Conservation (phyloP, 768 basidiomycete genomes). For the Amanita muscaria region DNA sequence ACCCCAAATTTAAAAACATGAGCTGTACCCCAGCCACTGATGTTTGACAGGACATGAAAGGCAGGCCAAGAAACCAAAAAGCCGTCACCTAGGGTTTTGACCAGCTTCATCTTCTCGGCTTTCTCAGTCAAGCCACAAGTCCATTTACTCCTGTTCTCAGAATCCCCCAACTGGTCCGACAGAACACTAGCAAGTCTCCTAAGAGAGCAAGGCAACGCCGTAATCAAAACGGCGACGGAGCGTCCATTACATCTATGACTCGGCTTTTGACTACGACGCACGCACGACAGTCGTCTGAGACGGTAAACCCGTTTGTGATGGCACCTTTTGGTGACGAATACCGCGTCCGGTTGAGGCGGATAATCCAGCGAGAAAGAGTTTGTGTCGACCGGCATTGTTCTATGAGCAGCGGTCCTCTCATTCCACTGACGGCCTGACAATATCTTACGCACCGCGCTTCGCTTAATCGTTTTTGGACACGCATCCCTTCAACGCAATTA, state of each 20-base stretch:
- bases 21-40: background rate
- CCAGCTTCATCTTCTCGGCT: background rate
- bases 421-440: background rate
- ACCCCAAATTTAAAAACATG: constrained; percentile 12
- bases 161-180: constrained; percentile 1
- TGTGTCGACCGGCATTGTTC: constrained; percentile 4
- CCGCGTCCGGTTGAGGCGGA: constrained; percentile 18
- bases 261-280: constrained; percentile 36
- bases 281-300: constrained; percentile 31
- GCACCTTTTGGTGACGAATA: constrained; percentile 76
- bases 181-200: constrained; percentile 7
- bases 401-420: background rate
- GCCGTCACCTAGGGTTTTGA: background rate
- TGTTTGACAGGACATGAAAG: background rate
- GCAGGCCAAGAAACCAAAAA: constrained; percentile 17
- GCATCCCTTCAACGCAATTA: background rate
- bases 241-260: constrained; percentile 30
- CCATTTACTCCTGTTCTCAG: background rate
- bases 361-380: constrained; percentile 8
- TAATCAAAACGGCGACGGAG: constrained; percentile 12
- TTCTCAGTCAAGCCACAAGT: background rate
- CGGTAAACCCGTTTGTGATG: constrained; percentile 56
- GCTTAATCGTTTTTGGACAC: background rate
- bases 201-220: constrained; percentile 9
- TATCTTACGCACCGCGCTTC: background rate